Evolutionary conservation across 306 rosid species (phyloP), one percentile per base, ranked within the genome.

Genomic region (Rosa lucieae): DNA sequence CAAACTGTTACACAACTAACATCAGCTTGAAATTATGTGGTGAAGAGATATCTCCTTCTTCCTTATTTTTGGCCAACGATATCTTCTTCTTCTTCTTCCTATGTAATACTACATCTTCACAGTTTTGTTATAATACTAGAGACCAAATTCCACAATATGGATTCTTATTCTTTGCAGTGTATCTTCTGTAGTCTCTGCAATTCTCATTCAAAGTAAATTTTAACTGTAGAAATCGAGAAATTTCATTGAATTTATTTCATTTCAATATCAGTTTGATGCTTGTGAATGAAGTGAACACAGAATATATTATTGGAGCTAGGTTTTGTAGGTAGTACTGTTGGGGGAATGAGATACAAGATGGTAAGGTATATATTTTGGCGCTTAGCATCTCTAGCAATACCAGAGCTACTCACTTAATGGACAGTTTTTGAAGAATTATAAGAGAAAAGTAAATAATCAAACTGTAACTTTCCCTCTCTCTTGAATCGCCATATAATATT

Each of bases 1-100:
- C 35, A 51, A 21, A 29, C 37, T 56, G 44, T 51, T 26, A 2
- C 39, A 10, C 8, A 1, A 18, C 6, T 23, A 18, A 52, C 77
- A 52, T 73, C 5, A 53, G 76, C 67, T 73, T 58, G n/a, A 53
- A 73, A 35, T 47, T 8, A 23, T 71, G 59, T 48, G 14, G 23
- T 17, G 44, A 47, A 29, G 10, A 71, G 4, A 71, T 71, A 53
- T 35, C 12, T 66, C 39, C 43, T 23, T 65, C 15, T 55, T 2
- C 5, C 29, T 20, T 32, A 2, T 6, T 51, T 51, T 51, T 51
- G n/a, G 5, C 56, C n/a, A 8, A 55, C 32, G 39, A 23, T 12
- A 23, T 2, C 5, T 21, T 40, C 32, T 67, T 68, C 32, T 67
- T 68, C 70, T 37, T 68, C 18, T 26, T 23, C 68, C 42, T 4